phyloP scores from a whole-genome alignment of 2,329 filamentous ascomycete genomes.

The Iodosphaeria phyllophila region DNA sequence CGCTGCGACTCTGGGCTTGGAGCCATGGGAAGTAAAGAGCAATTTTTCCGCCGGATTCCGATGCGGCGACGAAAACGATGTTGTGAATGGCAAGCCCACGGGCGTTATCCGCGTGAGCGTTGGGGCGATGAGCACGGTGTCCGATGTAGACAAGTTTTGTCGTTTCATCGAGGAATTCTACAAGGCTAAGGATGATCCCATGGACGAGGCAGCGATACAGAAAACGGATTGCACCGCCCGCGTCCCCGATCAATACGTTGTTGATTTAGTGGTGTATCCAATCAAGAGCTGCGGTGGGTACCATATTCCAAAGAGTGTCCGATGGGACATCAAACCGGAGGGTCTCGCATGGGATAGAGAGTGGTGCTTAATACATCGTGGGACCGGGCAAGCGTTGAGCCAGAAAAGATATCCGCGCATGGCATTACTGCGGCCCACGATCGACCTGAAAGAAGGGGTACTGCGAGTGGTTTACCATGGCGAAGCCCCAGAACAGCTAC shows the following conservation, averaged over 20 bases:
- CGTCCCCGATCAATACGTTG: slow-evolving; percentile 26
- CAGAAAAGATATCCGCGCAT: slow-evolving; percentile 82
- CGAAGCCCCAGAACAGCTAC: slow-evolving; percentile 5
- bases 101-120: slow-evolving; percentile 74
- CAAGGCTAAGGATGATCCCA: slow-evolving; percentile 8
- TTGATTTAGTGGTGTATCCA: slow-evolving; percentile 59
- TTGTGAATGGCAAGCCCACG: slow-evolving; percentile 70
- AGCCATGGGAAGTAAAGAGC: slow-evolving; percentile 62
- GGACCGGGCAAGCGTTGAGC: slow-evolving; percentile 66
- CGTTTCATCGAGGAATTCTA: slow-evolving; percentile 57
- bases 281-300: slow-evolving; percentile 89
- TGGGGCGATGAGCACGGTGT: slow-evolving; percentile 70
- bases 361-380: slow-evolving; percentile 84
- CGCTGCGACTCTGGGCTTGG: slow-evolving; percentile 50
- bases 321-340: slow-evolving; percentile 66
- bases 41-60: slow-evolving; percentile 76
- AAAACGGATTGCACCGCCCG: not conserved
- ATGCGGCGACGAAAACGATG: slow-evolving; percentile 68
- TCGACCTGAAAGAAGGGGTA: slow-evolving; percentile 51
- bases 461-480: slow-evolving; percentile 40
- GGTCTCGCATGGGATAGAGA: slow-evolving; percentile 89
- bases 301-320: slow-evolving; percentile 37
- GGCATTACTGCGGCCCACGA: slow-evolving; percentile 57
- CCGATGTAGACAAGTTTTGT: slow-evolving; percentile 56
- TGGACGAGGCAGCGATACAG: not conserved